A percentile compares a stretch with the other conserved stretches of the same genome.
Conservation (phyloP, 176 grass and related monocot species). For the Oropetium thomaeum region DNA sequence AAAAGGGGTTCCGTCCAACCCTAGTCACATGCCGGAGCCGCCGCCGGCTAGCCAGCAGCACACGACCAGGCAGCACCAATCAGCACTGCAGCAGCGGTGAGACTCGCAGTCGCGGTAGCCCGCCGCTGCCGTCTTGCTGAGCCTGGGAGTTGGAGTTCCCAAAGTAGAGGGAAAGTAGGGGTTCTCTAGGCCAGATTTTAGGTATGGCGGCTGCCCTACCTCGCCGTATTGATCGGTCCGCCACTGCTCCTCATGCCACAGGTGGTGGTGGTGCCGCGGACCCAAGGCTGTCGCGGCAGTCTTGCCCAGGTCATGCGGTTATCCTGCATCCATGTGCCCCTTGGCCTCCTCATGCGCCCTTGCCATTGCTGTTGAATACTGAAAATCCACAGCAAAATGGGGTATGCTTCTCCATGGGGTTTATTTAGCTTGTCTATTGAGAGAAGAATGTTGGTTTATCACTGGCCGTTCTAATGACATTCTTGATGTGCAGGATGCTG, state of each 20-base stretch:
- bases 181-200: no score
- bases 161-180: no score
- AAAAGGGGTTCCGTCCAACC: no score
- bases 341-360: constrained; percentile 36
- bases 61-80: no score
- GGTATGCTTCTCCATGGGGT: constrained; percentile 22
- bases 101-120: no score
- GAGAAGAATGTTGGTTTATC: background rate
- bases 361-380: constrained; percentile 22
- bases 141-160: no score
- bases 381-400: constrained; percentile 34
- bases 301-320: constrained; percentile 44
- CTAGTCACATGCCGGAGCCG: no score
- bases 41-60: no score
- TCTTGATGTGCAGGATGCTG: constrained; percentile 41
- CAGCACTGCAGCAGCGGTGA: no score
- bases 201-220: no score
- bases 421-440: background rate
- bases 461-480: constrained; percentile 1
- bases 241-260: background rate
- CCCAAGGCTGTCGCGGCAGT: constrained; percentile 32
- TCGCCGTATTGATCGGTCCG: no score
- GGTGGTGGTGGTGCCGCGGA: constrained; percentile 12
- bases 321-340: constrained; percentile 29
- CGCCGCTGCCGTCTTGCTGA: no score